Evolutionary conservation across 495 filamentous ascomycete genomes (phyloP).

Genomic region (Talaromyces stipitatus): DNA sequence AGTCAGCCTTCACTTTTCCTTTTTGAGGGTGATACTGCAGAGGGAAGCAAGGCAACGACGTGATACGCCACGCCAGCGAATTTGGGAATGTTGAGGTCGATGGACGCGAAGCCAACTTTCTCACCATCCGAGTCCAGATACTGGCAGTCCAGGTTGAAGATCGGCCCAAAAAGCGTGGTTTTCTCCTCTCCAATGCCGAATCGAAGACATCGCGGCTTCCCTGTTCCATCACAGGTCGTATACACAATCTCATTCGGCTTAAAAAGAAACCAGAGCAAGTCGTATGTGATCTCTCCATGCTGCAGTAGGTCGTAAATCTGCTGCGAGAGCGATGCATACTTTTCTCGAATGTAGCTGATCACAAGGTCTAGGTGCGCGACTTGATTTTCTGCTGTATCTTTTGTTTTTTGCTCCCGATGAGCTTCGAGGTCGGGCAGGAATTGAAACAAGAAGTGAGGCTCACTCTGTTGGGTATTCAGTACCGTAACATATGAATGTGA

Average conservation of each 20-base stretch:
- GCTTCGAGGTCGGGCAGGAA: neutral
- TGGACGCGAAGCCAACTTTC: neutral
- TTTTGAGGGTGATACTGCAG: neutral
- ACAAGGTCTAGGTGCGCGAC: slow-evolving; percentile 24
- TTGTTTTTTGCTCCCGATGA: neutral
- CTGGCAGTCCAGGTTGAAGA: slow-evolving; percentile 16
- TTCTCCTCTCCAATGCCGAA: slow-evolving; percentile 18
- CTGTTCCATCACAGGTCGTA: slow-evolving; percentile 30
- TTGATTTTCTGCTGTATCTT: neutral
- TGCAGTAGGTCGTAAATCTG: slow-evolving; percentile 23
- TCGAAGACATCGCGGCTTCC: slow-evolving; percentile 18
- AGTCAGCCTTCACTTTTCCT: neutral
- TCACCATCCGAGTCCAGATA: slow-evolving; percentile 22
- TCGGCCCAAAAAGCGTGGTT: slow-evolving; percentile 10
- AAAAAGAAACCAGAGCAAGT: slow-evolving; percentile 40
- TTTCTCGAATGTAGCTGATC: slow-evolving; percentile 22
- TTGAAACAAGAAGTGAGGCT: slow-evolving; percentile 1
- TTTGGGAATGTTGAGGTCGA: neutral
- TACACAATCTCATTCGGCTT: slow-evolving; percentile 31
- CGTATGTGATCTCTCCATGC: slow-evolving; percentile 34
- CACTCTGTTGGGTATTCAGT: neutral
- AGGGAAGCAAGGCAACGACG: neutral
- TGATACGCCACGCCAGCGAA: neutral
- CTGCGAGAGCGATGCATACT: slow-evolving; percentile 21
- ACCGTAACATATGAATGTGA: neutral